Percentiles rank a stretch among this genome's conserved stretches.
phyloP scores from a whole-genome alignment of 495 filamentous ascomycete genomes.

The Hyaloscypha hepaticicola region DNA sequence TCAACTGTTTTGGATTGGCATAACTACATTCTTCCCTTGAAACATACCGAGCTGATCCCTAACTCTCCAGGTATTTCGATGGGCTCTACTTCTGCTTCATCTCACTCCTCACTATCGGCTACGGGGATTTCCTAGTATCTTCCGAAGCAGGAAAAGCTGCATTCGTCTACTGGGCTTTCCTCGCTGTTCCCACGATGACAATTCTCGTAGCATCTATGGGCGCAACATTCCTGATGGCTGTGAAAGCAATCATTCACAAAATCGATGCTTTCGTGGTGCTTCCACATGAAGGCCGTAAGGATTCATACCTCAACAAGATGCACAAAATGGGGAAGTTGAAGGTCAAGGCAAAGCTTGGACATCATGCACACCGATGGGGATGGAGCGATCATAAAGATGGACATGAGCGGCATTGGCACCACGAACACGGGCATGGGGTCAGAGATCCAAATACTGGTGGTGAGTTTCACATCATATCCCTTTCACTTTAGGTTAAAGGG shows the following conservation, averaged over 20 bases:
- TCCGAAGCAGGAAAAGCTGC: neutral
- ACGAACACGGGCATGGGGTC: neutral
- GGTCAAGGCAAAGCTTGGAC: neutral
- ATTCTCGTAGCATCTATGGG: slow-evolving; percentile 1
- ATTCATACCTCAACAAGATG: neutral
- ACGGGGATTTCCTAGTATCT: neutral
- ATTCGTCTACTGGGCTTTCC: slow-evolving; percentile 1
- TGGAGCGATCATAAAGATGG: neutral
- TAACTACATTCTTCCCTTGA: no score
- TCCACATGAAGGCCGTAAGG: slow-evolving; percentile 2
- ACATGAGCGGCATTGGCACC: neutral
- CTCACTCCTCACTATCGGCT: neutral
- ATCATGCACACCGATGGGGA: neutral
- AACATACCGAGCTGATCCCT: no score
- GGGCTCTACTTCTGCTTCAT: neutral
- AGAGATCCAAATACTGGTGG: slow-evolving; percentile 8
- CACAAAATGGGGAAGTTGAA: neutral
- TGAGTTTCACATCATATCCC: no score
- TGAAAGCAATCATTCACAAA: neutral
- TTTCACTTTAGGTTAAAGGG: no score
- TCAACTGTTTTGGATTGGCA: no score
- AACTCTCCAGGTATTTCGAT: neutral
- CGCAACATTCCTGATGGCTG: slow-evolving; percentile 1
- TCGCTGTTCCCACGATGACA: neutral
- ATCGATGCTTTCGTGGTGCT: slow-evolving; percentile 4